These are phyloP conservation scores for Mucor indicus DNA, from an alignment of 371 early-diverging fungal genomes.

Conservation along the genomic window DNA sequence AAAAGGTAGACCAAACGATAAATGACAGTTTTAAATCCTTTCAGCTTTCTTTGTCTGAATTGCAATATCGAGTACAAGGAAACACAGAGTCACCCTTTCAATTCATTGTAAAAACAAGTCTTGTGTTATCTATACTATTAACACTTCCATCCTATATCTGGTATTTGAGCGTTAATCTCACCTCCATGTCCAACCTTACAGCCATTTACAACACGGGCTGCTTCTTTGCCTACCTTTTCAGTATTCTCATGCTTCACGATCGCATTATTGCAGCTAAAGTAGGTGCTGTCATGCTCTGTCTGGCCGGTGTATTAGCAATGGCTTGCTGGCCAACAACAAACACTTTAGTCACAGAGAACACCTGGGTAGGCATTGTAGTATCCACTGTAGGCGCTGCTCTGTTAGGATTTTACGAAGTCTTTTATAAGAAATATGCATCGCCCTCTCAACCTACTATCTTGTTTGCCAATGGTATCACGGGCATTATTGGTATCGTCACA, in stretches of 20 bases:
- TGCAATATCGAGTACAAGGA: conserved; percentile 18
- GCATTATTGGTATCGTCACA: conserved; percentile 61
- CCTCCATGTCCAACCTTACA: conserved; percentile 74
- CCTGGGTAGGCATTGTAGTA: conserved; percentile 46
- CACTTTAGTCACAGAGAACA: too few species aligned
- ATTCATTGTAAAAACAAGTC: conserved; percentile 14
- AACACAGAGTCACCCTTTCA: not conserved
- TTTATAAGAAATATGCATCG: conserved; percentile 76
- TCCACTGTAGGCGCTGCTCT: conserved; percentile 52
- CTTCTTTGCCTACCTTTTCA: conserved; percentile 81
- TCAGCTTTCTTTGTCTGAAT: conserved; percentile 10
- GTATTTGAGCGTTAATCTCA: conserved; percentile 74
- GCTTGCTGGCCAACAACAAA: conserved; percentile 30
- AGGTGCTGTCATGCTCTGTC: conserved; percentile 61
- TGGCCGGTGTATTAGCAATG: conserved; percentile 71
- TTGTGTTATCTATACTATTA: conserved; percentile 50
- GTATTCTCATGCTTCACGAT: conserved; percentile 65
- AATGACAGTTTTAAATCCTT: conserved; percentile 4
- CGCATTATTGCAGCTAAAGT: conserved; percentile 55
- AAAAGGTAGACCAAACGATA: conserved; percentile 1
- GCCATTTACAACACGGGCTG: conserved; percentile 83
- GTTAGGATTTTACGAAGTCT: conserved; percentile 71
- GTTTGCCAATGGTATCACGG: conserved; percentile 74
- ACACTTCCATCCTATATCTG: conserved; percentile 77
- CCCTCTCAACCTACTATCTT: conserved; percentile 58